Base-by-base conservation (phyloP, 306 rosid species). In the Myrica gale region DNA sequence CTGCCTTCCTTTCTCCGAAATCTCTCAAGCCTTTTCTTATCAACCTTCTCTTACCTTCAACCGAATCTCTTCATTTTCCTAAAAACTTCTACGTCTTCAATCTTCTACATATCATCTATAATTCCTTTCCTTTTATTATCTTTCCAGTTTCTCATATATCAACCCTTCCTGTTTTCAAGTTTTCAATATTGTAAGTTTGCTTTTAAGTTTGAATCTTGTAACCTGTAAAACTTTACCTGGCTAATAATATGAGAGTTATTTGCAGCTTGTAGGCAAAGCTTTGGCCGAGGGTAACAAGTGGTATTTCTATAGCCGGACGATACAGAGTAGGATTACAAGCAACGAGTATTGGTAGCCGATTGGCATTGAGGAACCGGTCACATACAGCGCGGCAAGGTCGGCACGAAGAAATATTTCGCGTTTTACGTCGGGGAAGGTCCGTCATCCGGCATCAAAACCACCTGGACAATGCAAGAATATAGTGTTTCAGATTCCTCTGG, bases 381-480 rank as follows among this genome's bases (percentile, higher is more conserved):
- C 80, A 41, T 61, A 88, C 44, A 82, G 77, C 62, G 41, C 69
- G 84, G 84, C 74, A 84, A 81, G 65, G 93, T 92, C 79, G 98
- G 98, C 32, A 77, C 85, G 74, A 95, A 95, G 84, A 92, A 87
- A 80, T 83, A 83, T 60, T 88, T 86, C 53, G 85, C 82, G 1
- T 95, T 95, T 47, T 79, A 83, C 79, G 13, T 88, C 0, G 97
- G 96, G 46, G 89, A 92, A 72, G 72, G 84, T 46, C 81, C 90
- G 61, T 50, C 90, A 56, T 50, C 86, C 39, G 87, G 84, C 7
- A 72, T 77, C 83, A 89, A 81, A 86, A 94, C 98, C 47, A 89
- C 86, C 71, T 94, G 98, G 98, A 82, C 80, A 78, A 91, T 94
- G 98, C 96, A 94, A 61, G 97, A 94, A 80, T n/a, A 85, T 82